Base-by-base conservation (phyloP, 805 yeast genomes). In the Monosporozyma aerobia region DNA sequence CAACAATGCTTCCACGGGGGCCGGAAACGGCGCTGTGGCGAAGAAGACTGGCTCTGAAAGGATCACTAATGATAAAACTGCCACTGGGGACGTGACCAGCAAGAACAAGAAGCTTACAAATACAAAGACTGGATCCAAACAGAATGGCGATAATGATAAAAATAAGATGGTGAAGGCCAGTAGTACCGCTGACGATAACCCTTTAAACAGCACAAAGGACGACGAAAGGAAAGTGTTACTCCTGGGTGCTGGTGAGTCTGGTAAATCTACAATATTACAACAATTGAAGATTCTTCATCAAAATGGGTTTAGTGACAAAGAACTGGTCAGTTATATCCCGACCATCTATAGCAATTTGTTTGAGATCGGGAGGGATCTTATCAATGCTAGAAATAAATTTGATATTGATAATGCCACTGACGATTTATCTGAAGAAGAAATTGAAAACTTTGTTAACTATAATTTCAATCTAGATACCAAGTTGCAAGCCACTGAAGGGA, bases 341-440 rank as follows among this genome's bases (percentile, higher is more conserved):
- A 83, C 87, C 57, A 89, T 90, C 22, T 87, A 78, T 65, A 81
- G 82, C 57, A 90, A 90, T 67, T 71, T 90, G 22, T 69, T 85
- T 54, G 95, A 88, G 52, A 83, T 94, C 56, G 83, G 88, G 29
- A 83, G 82, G 57, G 82, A 81, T 52, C 69, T 90, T 13, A 75
- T 86, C 30, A 79, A 77, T 55, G 95, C 94, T 0, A 77, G 87
- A 47, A 68, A 72, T 50, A 82, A 78, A 54, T 78, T 79, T 41
- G 63, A 61, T 11, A 58, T 68, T 16, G 56, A 62, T 41, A 56
- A 72, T n/a, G 68, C 63, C 39, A 59, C 61, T 14, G 58, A 56
- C 46, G 48, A 52, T 30, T 46, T 59, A 6, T 43, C 59, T 2
- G 27, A 49, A 8, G 49, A 51, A 57, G 61, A 30, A 32, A 44